Base-by-base conservation (phyloP, 2,329 filamentous ascomycete genomes). In the Lachnellula willkommii region DNA sequence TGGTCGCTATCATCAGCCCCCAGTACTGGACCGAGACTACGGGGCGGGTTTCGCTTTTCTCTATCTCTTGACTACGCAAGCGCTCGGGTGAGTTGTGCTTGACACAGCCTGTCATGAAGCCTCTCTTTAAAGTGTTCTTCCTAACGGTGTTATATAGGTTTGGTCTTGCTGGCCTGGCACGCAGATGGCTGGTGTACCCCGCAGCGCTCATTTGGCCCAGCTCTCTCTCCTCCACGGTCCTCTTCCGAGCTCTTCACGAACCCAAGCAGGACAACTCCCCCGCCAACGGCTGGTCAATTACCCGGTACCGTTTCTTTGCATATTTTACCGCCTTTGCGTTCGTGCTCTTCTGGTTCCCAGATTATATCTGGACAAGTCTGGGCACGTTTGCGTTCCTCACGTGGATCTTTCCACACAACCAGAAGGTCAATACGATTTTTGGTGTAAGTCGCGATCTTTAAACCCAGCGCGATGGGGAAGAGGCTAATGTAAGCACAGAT, bases 371-470 rank as follows among this genome's bases (percentile, higher is more conserved):
- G 12, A 83, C 87, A 55, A 88, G 82, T 55, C 72, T 89, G 11
- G 87, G 84, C 62, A 79, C 85, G 11, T 88, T 89, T 63, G 84
- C 85, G 9, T 85, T 87, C 65, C 76, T 81, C 12, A 89, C 86
- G 0, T 90, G 85, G 85, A 79, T 89, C 57, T 81, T 80, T 1
- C 87, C 87, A 0, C 74, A 88, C 50, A 88, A 80, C 56, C 75
- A 80, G 0, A 72, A 88, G 6, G 70, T 90, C 45, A 90, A 90
- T 61, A 85, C 89, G 68, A 66, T 90, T 2, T 90, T 90, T 64
- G 87, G 86, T 4, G 85, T 83, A 3, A 48, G 6, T 83, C 87
- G 86, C 68, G 88, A 85, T 69, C 82, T 88, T 54, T 48, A 12
- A 32, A 32, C n/a, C 28, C 11, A 11, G 85, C 86, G 0, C 17